phyloP scores from a whole-genome alignment of 2,329 filamentous ascomycete species.

The Diatrype stigma region DNA sequence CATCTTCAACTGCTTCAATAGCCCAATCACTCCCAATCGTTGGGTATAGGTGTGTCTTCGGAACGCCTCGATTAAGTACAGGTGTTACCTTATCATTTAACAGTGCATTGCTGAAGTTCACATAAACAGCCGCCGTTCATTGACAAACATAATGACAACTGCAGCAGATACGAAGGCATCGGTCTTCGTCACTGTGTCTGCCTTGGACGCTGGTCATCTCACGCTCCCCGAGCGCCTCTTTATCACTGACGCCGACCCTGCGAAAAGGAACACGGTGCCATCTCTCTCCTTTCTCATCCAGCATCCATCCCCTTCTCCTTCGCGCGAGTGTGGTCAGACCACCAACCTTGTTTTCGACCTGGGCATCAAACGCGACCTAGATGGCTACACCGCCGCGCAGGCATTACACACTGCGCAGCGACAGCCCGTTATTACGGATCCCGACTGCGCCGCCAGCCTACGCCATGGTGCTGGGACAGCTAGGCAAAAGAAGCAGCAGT shows the following conservation, averaged over 20 bases:
- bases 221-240: constrained; percentile 45
- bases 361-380: constrained; percentile 42
- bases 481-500: neutral
- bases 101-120: too few relatives aligned
- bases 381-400: constrained; percentile 38
- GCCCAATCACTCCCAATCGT: too few relatives aligned
- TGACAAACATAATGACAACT: neutral
- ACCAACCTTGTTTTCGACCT: constrained; percentile 48
- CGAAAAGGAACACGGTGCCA: constrained; percentile 43
- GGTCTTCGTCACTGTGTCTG: constrained; percentile 30
- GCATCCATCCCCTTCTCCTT: constrained; percentile 31
- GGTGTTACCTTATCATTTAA: too few relatives aligned
- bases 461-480: constrained; percentile 15
- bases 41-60: too few relatives aligned
- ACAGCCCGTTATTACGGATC: constrained; percentile 38
- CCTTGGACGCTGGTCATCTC: constrained; percentile 36
- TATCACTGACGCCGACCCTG: constrained; percentile 38
- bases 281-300: constrained; percentile 50
- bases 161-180: neutral
- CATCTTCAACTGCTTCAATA: too few relatives aligned
- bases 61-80: too few relatives aligned
- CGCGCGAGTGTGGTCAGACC: constrained; percentile 18
- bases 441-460: constrained; percentile 39
- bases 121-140: too few relatives aligned
- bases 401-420: constrained; percentile 41